phyloP scores from a whole-genome alignment of 2,329 filamentous ascomycete genomes.

The Diplodia scrobiculata region DNA sequence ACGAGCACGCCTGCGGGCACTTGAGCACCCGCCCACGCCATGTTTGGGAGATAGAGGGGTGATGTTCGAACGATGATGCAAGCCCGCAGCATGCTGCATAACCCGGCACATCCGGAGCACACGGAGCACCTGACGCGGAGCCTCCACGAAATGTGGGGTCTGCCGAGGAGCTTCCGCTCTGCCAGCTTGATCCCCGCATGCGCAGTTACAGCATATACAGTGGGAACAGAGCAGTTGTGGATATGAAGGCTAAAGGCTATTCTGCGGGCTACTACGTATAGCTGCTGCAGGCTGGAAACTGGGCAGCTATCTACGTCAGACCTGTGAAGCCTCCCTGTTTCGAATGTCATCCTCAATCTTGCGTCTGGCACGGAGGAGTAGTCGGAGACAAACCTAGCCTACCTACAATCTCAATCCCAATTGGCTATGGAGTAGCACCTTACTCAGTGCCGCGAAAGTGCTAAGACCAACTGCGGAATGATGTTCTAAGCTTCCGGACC shows the following conservation, averaged over 20 bases:
- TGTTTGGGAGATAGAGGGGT: not conserved
- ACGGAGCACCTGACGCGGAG: slow-evolving; percentile 9
- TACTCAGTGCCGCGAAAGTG: too few relatives aligned
- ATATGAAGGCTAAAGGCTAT: not conserved
- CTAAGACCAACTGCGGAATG: too few relatives aligned
- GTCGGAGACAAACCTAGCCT: too few relatives aligned
- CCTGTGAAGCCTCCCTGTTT: not conserved
- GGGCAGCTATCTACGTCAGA: not conserved
- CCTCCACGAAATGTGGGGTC: slow-evolving; percentile 24
- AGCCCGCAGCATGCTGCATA: not conserved
- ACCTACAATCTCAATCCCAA: too few relatives aligned
- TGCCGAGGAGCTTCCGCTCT: slow-evolving; percentile 13
- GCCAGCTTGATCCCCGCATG: not conserved
- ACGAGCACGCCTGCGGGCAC: not conserved
- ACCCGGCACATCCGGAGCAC: not conserved
- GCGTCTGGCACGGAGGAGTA: too few relatives aligned
- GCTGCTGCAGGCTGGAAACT: not conserved
- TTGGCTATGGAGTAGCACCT: too few relatives aligned
- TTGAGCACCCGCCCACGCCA: not conserved
- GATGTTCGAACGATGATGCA: slow-evolving; percentile 15
- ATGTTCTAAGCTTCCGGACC: not conserved
- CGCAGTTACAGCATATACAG: not conserved
- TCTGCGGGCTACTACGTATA: slow-evolving; percentile 7
- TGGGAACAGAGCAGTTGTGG: not conserved
- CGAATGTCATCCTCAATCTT: too few relatives aligned